A percentile compares a stretch with the other conserved stretches of the same genome.
Conservation (phyloP, 495 filamentous ascomycete genomes). For the Amniculicola lignicola region DNA sequence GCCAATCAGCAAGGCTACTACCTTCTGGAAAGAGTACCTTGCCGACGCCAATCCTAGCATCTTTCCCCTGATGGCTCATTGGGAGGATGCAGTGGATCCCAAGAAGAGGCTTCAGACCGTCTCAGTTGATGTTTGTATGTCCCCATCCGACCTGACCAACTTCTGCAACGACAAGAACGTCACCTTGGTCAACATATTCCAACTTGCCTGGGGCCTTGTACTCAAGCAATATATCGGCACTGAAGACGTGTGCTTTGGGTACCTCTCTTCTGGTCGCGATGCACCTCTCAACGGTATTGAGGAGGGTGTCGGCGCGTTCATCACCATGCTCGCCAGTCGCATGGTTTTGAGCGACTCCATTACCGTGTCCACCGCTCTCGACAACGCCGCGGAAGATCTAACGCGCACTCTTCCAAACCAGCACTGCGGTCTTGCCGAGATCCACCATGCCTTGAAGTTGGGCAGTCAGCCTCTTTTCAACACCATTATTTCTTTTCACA, state of each 20-base stretch:
- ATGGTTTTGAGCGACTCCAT: constrained; percentile 9
- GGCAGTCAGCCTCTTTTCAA: constrained; percentile 25
- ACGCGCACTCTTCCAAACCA: constrained; percentile 20
- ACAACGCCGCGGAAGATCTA: constrained; percentile 17
- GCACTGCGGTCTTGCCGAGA: constrained; percentile 22
- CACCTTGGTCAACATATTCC: constrained; percentile 25
- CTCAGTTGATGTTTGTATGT: constrained; percentile 18
- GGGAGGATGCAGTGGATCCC: constrained; percentile 17
- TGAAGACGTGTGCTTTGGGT: constrained; percentile 29
- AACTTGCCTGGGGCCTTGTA: constrained; percentile 22
- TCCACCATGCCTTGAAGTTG: constrained; percentile 26
- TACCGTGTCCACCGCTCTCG: constrained; percentile 1
- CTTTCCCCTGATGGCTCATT: constrained; percentile 14
- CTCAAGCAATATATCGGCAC: constrained; percentile 20
- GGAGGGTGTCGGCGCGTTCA: constrained; percentile 25
- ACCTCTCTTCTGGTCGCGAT: constrained; percentile 26
- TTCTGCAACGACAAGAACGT: constrained; percentile 17
- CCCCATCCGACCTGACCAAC: neutral
- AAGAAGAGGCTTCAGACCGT: constrained; percentile 9
- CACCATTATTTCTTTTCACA: constrained; percentile 25
- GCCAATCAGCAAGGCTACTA: constrained; percentile 5
- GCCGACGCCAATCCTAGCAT: constrained; percentile 16
- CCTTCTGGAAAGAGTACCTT: constrained; percentile 23
- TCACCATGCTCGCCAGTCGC: constrained; percentile 25
- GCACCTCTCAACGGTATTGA: constrained; percentile 22